Evolutionary conservation across 441 rosid species (phyloP).

Genomic region (Adansonia rubrostipa): DNA sequence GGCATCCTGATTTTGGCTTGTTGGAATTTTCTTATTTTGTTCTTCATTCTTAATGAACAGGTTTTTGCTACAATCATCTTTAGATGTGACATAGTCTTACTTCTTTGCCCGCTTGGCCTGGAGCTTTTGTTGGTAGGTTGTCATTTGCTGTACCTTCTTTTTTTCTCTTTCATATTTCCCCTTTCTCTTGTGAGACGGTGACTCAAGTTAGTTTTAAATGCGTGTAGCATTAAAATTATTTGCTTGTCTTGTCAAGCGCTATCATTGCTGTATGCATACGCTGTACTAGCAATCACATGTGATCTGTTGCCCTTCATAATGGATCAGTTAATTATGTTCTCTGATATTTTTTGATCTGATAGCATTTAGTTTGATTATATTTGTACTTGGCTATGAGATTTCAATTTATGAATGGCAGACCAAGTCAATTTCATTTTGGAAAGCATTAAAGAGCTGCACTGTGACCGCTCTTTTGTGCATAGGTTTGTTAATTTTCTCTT

Average conservation of each 20-base stretch:
- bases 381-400: conserved; percentile 37
- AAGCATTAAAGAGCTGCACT: conserved; percentile 68
- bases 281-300: conserved; percentile 8
- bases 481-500: conserved; percentile 53
- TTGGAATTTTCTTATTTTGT: conserved; percentile 28
- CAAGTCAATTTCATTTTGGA: conserved; percentile 70
- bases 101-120: conserved; percentile 79
- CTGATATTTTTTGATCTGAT: conserved; percentile 12
- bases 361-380: conserved; percentile 20
- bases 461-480: conserved; percentile 57
- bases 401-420: conserved; percentile 59
- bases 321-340: not conserved
- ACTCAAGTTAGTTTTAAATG: not conserved
- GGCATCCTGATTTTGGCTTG: conserved; percentile 27
- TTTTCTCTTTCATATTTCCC: not conserved
- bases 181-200: not conserved
- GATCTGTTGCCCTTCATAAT: not conserved
- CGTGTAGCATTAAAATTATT: not conserved
- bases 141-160: conserved; percentile 23
- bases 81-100: conserved; percentile 86
- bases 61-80: conserved; percentile 68
- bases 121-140: conserved; percentile 78
- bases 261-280: not conserved
- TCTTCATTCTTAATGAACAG: conserved; percentile 47
- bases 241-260: not conserved